Evolutionary conservation across 2,329 filamentous ascomycete genomes (phyloP), one percentile per base, ranked within the genome.

Genomic region (Fusarium sp.): DNA sequence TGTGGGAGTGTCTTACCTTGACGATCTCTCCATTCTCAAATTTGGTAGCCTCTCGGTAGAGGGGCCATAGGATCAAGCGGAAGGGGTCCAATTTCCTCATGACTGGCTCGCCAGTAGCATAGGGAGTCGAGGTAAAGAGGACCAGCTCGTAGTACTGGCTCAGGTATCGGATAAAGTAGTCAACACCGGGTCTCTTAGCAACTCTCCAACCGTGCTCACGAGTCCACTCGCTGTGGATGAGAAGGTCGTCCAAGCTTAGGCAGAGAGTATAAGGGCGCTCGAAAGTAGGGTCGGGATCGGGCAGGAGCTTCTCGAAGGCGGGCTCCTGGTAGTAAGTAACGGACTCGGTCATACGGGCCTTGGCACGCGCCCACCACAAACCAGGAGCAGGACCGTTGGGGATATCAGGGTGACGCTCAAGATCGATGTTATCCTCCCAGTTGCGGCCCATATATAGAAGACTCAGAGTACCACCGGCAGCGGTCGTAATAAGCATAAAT

Each of bases 121-220:
- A 93, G 1, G 95, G 94, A 48, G 96, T 91, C 41, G 89, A 93
- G 32, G 96, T 99, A 83, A 98, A 99, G 70, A 99, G 89, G 55
- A 98, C 96, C 57, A 99, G 86, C 81, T 99, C 96, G 79, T 98
- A 99, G 86, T 99, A 98, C 81, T 98, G 94, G 81, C 93, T 95
- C 51, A 99, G 87, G 80, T 99, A 99, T 77, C 93, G 93, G 70
- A 99, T 84, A 84, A 99, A 99, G 84, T 99, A 99, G 83, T 99
- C 96, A 67, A 97, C 88, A 47, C 96, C 96, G 37, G 96, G 96
- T 52, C 96, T 89, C 84, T 99, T 99, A 29, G 96, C 96, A 67
- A 97, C 87, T 73, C 95, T 90, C 94, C 96, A 99, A 63, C 96
- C 96, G 77, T 98, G 92, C 79, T 98, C 93, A 61, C 95, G 89